Percentiles rank a stretch among this genome's conserved stretches.
Conservation (phyloP, 2,329 filamentous ascomycete genomes). For the Neonectria sp. region DNA sequence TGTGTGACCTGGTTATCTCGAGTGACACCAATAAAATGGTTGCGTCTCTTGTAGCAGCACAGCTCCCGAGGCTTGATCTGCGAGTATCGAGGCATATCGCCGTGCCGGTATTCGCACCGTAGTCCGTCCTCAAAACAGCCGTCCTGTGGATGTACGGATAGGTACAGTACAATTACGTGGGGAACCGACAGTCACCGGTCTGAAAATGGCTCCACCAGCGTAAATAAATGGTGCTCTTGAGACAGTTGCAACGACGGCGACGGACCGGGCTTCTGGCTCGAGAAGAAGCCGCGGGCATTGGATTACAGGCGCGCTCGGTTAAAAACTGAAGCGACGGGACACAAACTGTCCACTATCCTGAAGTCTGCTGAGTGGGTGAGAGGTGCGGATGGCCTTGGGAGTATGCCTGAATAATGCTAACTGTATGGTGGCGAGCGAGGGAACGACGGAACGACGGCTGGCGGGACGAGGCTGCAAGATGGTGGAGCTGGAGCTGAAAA, state of each 20-base stretch:
- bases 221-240: slow-evolving; percentile 24
- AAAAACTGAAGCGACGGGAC: slow-evolving; percentile 35
- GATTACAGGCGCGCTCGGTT: slow-evolving; percentile 32
- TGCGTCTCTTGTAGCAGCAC: not conserved
- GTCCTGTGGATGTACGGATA: not conserved
- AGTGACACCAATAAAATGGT: not conserved
- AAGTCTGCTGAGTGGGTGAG: not conserved
- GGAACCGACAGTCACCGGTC: slow-evolving; percentile 22
- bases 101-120: too few species aligned
- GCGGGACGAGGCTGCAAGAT: slow-evolving; percentile 27
- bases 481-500: slow-evolving; percentile 15
- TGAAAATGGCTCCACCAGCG: slow-evolving; percentile 15
- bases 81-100: not conserved
- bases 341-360: slow-evolving; percentile 35
- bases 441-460: slow-evolving; percentile 24
- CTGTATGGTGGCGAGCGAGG: too few species aligned
- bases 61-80: not conserved
- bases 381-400: too few species aligned
- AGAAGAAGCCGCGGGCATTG: not conserved
- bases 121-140: slow-evolving; percentile 1
- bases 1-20: not conserved
- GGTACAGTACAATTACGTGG: not conserved
- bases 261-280: not conserved
- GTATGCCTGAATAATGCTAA: too few species aligned
- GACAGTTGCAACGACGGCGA: slow-evolving; percentile 29